Evolutionary conservation across 202 grass and related monocot species (phyloP), one percentile per base, ranked within the genome.

Genomic region (Schoenoplectus triqueter): DNA sequence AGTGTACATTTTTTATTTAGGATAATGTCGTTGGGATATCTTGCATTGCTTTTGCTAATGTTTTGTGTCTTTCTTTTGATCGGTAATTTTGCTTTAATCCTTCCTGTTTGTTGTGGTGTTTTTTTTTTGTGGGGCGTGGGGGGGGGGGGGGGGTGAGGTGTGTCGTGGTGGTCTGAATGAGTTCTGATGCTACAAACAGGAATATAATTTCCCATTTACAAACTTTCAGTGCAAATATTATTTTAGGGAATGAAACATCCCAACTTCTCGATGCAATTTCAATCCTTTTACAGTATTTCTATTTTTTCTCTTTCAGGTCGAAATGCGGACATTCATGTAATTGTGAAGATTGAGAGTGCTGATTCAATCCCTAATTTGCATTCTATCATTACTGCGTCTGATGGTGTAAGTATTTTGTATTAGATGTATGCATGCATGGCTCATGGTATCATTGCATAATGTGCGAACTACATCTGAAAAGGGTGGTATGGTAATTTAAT

Each of bases 321-420:
- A 48, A 91, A 90, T 86, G 91, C 91, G 0, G 91, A 96, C 86
- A 96, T 99, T 89, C 93, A 95, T 60, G 91, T 99, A 68, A 99
- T 87, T 75, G 91, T 95, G 74, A 99, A 99, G 91, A 95, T 99
- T 0, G 96, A 95, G 89, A 99, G 96, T 90, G 96, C 96, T 50
- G 96, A 99, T 86, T 99, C 96, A 74, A 89, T 99, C 84, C 90
- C 93, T 55, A 99, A 99, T 86, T 81, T 99, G 62, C 88, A 94
- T 87, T 99, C 96, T 47, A 99, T 99, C n/a, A 89, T 99, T 68
- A 91, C 93, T 82, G 93, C 96, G 56, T 99, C 96, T 54, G 96
- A 99, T 85, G 93, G 96, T 85, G 96, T 99, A 92, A 90, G 61
- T 1, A 85, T 48, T 68, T 85, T 78, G 52, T 15, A 78, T 42